Evolutionary conservation across 2,329 filamentous ascomycete genomes (phyloP), one percentile per base, ranked within the genome.

Genomic region (Colletotrichum incanum): DNA sequence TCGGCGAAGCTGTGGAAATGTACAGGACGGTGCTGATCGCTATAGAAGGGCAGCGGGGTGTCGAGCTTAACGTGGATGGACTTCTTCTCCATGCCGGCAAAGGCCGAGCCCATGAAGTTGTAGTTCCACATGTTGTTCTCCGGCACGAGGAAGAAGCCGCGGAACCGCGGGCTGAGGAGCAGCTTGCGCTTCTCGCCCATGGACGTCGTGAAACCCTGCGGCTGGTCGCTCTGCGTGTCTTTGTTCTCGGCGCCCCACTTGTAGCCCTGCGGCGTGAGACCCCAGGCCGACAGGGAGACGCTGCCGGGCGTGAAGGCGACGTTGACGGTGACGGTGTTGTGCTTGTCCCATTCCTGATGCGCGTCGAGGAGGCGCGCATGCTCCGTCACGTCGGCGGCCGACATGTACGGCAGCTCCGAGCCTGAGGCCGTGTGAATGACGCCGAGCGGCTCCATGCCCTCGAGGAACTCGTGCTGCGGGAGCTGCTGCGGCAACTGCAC

Each of bases 1-100:
- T 99, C 96, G 1, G 95, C 94, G 84, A 99, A 99, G 83, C 95
- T 98, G 81, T 96, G 93, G 89, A 99, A 99, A 85, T 99, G 96
- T 67, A 98, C 86, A 20, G 96, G 95, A 34, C 96, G 91, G 83
- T 99, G 97, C 77, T 95, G 89, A 77, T 95, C 95, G 80, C 93
- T 95, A 84, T 99, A 99, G 84, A 98, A 98, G 11, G 93, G 88
- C 76, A 92, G 83, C 23, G 96, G 96, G 54, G 94, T 97, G 83
- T 98, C 97, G 66, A 99, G 92, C 87, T 96, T 96, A 77, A 98
- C 95, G 77, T 95, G 93, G 54, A 98, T 90, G 4, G 92, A 89
- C 85, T 94, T 94, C 91, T 98, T 98, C 85, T 98, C 95, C 75
- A 98, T 89, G 50, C 92, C 91, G 18, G 92, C 91, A 80, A 98